Conservation (phyloP, 2,329 filamentous ascomycete genomes). For the Aureobasidium namibiae region DNA sequence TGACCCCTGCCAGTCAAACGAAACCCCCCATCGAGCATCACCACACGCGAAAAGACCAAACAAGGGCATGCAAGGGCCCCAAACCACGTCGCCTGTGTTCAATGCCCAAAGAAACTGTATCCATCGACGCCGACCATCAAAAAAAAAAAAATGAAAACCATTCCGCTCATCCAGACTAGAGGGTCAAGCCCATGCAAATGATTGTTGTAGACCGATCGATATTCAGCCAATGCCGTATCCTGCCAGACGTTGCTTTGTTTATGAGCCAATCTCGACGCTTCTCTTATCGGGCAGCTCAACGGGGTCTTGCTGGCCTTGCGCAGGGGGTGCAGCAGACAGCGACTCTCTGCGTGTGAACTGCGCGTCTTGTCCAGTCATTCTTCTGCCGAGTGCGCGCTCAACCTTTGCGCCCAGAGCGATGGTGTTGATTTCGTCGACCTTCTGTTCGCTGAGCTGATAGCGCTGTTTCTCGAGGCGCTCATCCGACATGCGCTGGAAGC, state of each 20-base stretch:
- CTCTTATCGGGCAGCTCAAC: constrained; percentile 11
- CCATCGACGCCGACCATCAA: background rate
- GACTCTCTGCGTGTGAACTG: constrained; percentile 56
- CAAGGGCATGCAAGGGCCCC: background rate
- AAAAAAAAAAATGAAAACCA: background rate
- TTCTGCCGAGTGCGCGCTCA: constrained; percentile 73
- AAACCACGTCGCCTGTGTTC: background rate
- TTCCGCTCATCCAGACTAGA: background rate
- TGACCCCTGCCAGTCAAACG: background rate
- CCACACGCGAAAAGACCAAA: background rate
- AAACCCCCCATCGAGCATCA: background rate
- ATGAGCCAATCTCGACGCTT: constrained; percentile 8
- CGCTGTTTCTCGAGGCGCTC: constrained; percentile 76
- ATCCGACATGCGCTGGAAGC: constrained; percentile 82
- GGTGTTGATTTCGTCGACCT: constrained; percentile 74
- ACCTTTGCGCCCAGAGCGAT: constrained; percentile 84
- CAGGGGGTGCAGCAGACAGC: constrained; percentile 15
- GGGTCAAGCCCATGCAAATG: background rate
- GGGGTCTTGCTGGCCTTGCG: constrained; percentile 21
- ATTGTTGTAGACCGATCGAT: background rate
- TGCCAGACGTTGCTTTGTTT: background rate
- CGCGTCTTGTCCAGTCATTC: constrained; percentile 85
- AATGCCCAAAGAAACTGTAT: background rate
- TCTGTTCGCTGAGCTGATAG: constrained; percentile 68
- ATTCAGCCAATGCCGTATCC: background rate